These are phyloP conservation scores for Podospora comata DNA, from an alignment of 495 filamentous ascomycete genomes.

Conservation along the genomic window DNA sequence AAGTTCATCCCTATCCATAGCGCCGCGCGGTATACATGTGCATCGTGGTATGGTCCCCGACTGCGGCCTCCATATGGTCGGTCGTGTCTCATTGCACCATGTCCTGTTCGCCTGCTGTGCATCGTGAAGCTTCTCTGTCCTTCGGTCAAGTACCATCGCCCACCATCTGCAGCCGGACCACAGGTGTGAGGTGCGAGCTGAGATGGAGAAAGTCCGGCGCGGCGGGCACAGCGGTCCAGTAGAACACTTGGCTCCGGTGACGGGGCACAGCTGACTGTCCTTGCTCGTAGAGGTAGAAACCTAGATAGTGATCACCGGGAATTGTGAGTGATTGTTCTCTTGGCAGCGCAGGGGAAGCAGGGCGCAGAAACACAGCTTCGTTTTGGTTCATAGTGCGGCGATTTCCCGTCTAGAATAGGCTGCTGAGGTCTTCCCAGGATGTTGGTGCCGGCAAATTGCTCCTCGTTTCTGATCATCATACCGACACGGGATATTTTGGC, in stretches of 20 bases:
- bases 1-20: not conserved
- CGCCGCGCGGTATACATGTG: too few species aligned
- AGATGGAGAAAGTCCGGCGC: not conserved
- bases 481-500: not conserved
- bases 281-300: not conserved
- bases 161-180: not conserved
- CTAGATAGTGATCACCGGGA: not conserved
- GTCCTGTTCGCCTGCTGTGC: too few species aligned
- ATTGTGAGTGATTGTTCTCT: not conserved
- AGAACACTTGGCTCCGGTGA: not conserved
- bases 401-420: not conserved
- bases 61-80: not conserved
- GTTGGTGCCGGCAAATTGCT: not conserved
- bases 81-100: not conserved
- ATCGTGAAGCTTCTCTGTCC: not conserved
- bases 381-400: not conserved
- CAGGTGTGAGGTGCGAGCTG: conserved; percentile 1
- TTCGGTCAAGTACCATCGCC: not conserved
- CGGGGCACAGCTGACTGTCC: not conserved
- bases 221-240: not conserved
- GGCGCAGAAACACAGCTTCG: not conserved
- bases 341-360: not conserved
- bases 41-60: not conserved
- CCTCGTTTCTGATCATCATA: not conserved
- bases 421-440: not conserved